Base-by-base conservation (phyloP, 148 eudicot species). In the Rhododendron henanense region DNA sequence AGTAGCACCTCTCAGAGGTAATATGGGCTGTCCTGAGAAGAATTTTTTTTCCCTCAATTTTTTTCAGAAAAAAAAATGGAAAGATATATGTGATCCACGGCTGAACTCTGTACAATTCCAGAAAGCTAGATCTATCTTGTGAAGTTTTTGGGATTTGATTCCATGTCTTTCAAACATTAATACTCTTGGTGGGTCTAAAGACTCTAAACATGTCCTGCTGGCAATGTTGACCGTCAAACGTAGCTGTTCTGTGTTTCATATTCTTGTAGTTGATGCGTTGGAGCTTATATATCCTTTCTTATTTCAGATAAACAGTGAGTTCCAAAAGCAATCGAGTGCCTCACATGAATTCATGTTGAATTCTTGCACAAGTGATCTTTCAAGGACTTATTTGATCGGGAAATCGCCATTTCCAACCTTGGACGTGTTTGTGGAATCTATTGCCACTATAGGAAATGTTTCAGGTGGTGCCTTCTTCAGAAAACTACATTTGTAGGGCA, bases 351-450 rank as follows among this genome's bases (percentile, higher is more conserved):
- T 91, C 84, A 79, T 88, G 48, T 85, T 88, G 79, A 89, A 86
- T 81, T 85, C 91, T 86, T 84, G 91, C 82, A 79, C 86, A 88
- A 88, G 88, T 82, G 95, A 94, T 67, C 88, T 81, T 85, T 92
- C 96, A 83, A 87, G 85, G 78, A 89, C 96, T 82, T 97, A 89
- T 86, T 89, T 90, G 79, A 90, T 90, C 90, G 98, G 98, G 79
- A 91, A 93, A 86, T 97, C 99, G 78, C 99, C 98, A 37, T 97
- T 95, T 89, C 98, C 98, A 80, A 90, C 91, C 81, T 81, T 97
- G 88, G 99, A 97, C 84, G 88, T 88, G 53, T 97, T 97, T 86
- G 90, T 97, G 51, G 94, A 92, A 88, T 94, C 92, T 83, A 85
- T 94, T 87, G 98, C 93, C 45, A 88, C 98, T 59, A 84, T 85